Evolutionary conservation across 108 stramenopile species (phyloP).

Genomic region (Phaeodactylum tricornutum): DNA sequence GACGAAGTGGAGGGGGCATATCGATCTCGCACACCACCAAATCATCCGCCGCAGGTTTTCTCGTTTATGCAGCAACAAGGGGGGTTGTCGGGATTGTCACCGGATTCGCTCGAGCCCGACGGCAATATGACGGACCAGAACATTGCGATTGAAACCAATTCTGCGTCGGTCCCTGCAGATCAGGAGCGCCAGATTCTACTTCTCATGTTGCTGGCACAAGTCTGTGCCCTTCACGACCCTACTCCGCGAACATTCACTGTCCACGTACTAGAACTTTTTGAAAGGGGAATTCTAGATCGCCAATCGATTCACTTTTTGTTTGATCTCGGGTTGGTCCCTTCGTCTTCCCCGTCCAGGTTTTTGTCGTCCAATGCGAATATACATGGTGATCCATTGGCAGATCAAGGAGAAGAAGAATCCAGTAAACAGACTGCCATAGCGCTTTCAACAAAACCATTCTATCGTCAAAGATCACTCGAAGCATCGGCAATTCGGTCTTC

Average conservation of each 20-base stretch:
- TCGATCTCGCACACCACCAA: background rate
- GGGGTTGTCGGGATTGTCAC: background rate
- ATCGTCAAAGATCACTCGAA: slow-evolving; percentile 25
- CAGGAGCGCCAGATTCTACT: slow-evolving; percentile 76
- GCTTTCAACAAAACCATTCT: too few species aligned
- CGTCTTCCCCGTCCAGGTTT: background rate
- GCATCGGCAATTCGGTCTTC: slow-evolving; percentile 44
- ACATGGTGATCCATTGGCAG: background rate
- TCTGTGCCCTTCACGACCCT: slow-evolving; percentile 83
- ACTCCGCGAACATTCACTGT: slow-evolving; percentile 91
- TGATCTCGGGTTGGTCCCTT: slow-evolving; percentile 81
- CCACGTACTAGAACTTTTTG: slow-evolving; percentile 81
- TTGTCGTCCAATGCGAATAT: background rate
- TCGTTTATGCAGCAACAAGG: background rate
- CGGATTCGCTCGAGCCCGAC: background rate
- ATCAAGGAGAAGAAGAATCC: background rate
- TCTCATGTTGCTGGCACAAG: slow-evolving; percentile 86
- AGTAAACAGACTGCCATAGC: background rate
- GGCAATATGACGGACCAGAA: background rate
- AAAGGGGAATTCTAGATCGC: slow-evolving; percentile 78
- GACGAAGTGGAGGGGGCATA: background rate
- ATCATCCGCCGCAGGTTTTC: background rate
- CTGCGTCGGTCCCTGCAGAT: slow-evolving; percentile 3
- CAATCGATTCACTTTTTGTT: slow-evolving; percentile 80
- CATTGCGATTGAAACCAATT: background rate